Base-by-base conservation (phyloP, 345 rosid species). In the Fremontodendron californicum region DNA sequence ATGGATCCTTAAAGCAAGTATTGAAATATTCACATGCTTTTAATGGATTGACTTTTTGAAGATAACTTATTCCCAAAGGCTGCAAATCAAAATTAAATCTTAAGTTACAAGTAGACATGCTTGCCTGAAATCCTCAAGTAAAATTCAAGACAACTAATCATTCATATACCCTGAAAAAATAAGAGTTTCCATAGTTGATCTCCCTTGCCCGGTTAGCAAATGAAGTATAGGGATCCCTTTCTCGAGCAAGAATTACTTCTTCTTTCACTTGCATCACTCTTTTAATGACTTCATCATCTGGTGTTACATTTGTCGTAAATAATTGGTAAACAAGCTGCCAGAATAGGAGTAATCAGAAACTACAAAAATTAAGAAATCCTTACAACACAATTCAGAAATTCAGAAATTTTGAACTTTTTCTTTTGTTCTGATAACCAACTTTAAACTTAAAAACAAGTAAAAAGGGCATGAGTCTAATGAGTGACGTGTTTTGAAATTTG, bases 191-290 rank as follows among this genome's bases (percentile, higher is more conserved):
- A 80, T 91, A 89, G 78, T 91, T 91, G 82, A 94, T 86, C 88
- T 94, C 95, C 79, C 87, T 91, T 83, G 88, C 95, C 71, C 98
- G 85, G 82, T 93, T 88, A 78, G 89, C 80, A 79, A 93, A 94
- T 75, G 90, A 97, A 81, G 93, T 91, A 74, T 87, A 87, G 54
- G 98, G 97, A 86, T 94, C 98, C 81, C 98, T 93, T 46, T 91
- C 98, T 79, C 86, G 94, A 78, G 98, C 95, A 86, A 82, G 94
- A 60, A 94, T 88, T 9, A 88, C 91, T 88, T 93, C 97, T 86
- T 91, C 91, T 64, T 93, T 90, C 97, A 88, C 90, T 83, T 94
- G 94, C 97, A 91, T 91, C 84, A 93, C 98, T 78, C 90, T 88
- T 80, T 89, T 89, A 74, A 93, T 93, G 81, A 89, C 94, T 89